These are phyloP conservation scores for Exophiala viscosa DNA, from an alignment of 2,329 filamentous ascomycete species.

Conservation along the genomic window DNA sequence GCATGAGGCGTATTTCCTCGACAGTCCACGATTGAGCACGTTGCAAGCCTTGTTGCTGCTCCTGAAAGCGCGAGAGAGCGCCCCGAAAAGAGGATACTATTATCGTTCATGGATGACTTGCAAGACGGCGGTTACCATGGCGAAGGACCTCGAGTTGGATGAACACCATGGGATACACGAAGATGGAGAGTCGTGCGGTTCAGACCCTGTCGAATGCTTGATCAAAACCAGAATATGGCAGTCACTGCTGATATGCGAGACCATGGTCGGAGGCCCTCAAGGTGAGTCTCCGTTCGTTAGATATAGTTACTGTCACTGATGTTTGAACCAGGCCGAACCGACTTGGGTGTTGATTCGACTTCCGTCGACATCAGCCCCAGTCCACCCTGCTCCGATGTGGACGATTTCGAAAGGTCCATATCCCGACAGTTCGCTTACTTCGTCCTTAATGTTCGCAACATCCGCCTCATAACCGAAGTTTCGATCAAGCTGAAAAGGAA, in stretches of 20 bases:
- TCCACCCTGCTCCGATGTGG: conserved; percentile 60
- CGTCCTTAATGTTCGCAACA: conserved; percentile 70
- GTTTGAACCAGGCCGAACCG: conserved; percentile 61
- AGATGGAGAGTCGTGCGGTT: conserved; percentile 66
- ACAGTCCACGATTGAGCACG: conserved; percentile 83
- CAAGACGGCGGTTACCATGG: conserved; percentile 89
- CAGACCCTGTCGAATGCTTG: conserved; percentile 69
- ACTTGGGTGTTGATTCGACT: conserved; percentile 70
- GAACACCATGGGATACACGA: conserved; percentile 80
- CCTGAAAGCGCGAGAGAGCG: conserved; percentile 86
- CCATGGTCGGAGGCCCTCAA: conserved; percentile 92
- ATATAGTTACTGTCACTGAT: conserved; percentile 22
- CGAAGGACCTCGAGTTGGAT: conserved; percentile 82
- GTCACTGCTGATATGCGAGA: conserved; percentile 75
- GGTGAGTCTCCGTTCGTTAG: conserved; percentile 49
- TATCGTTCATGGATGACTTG: conserved; percentile 97
- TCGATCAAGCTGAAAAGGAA: conserved; percentile 71
- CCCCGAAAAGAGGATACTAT: conserved; percentile 89
- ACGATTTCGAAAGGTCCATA: conserved; percentile 71
- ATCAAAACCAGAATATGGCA: conserved; percentile 89
- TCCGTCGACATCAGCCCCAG: conserved; percentile 71
- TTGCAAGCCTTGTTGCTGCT: conserved; percentile 85
- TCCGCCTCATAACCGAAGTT: conserved; percentile 70
- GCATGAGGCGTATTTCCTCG: conserved; percentile 90
- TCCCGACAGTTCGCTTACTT: conserved; percentile 83